phyloP scores from a whole-genome alignment of 768 basidiomycete species.

The Dentipellis sp. region DNA sequence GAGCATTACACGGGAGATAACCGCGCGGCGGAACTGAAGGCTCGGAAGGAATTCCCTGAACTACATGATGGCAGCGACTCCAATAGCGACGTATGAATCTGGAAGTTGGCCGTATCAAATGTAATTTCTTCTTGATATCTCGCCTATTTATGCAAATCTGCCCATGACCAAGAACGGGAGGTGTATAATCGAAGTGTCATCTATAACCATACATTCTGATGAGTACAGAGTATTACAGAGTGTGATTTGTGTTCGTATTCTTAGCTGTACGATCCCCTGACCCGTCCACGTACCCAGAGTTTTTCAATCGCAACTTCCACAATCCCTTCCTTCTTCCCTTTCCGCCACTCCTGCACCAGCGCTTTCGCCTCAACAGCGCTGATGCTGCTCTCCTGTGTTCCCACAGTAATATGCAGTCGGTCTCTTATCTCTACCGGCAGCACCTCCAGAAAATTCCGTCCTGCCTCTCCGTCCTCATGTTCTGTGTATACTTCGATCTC shows the following conservation, averaged over 20 bases:
- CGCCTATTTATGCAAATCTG: too few relatives aligned
- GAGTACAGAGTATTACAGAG: too few relatives aligned
- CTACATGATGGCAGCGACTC: too few relatives aligned
- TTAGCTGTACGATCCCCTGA: slow-evolving; percentile 23
- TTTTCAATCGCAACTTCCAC: slow-evolving; percentile 22
- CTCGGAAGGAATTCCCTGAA: too few relatives aligned
- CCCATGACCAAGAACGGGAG: too few relatives aligned
- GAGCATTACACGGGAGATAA: background rate
- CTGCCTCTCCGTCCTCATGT: slow-evolving; percentile 26
- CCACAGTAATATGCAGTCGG: slow-evolving; percentile 81
- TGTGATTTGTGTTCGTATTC: too few relatives aligned
- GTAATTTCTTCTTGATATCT: too few relatives aligned
- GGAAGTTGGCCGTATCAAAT: too few relatives aligned
- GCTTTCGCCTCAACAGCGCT: slow-evolving; percentile 64
- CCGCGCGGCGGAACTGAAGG: background rate
- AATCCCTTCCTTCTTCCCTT: slow-evolving; percentile 19
- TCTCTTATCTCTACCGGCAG: slow-evolving; percentile 38
- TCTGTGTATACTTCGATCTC: slow-evolving; percentile 33
- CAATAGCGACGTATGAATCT: too few relatives aligned
- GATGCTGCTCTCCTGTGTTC: slow-evolving; percentile 46
- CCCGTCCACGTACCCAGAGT: slow-evolving; percentile 20
- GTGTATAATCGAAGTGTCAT: too few relatives aligned
- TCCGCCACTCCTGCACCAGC: slow-evolving; percentile 44
- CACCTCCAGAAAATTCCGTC: slow-evolving; percentile 35
- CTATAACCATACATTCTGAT: too few relatives aligned